Base-by-base conservation (phyloP, 257 asterid genomes). In the Rubia yunnanensis region DNA sequence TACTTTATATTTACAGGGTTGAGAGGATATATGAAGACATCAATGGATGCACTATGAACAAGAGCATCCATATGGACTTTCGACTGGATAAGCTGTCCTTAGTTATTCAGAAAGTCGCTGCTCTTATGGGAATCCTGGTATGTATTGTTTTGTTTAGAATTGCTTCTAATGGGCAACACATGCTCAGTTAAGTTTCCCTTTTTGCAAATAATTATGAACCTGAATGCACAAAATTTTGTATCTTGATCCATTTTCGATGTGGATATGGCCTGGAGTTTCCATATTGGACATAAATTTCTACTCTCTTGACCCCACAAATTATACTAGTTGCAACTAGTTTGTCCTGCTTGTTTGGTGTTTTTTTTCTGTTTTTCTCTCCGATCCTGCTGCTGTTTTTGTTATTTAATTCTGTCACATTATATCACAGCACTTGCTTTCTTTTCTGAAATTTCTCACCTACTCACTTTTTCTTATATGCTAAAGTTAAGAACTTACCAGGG, bases 61-160 rank as follows among this genome's bases (percentile, higher is more conserved):
- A 75, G 69, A 81, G 78, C 44, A 80, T 92, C 78, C 84, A 67
- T 68, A 81, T 4, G 67, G 94, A 81, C 78, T 70, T 90, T 72
- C 85, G 60, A 73, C 79, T 92, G 78, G 78, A 78, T 61, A 89
- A 88, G 76, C 85, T 92, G 67, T 71, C 99, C 20, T 84, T 84
- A 60, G 84, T 92, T 60, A 84, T 89, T 76, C 97, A 87, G 86
- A 92, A 88, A 81, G 85, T 92, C 65, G 88, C 91, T 39, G 97
- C 94, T 24, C 87, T 92, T 60, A 82, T 90, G 77, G 99, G 99
- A 70, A 78, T 92, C 67, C 82, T 92, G 99, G 99, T 92, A 69
- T 15, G 95, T 81, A 32, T 60, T 55, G 7, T 17, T 46, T 34
- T 22, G 36, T 50, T 53, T 8, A 22, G 5, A 8, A 30, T 49